Conservation (phyloP, 148 eudicot genomes). For the Polygonum aviculare region DNA sequence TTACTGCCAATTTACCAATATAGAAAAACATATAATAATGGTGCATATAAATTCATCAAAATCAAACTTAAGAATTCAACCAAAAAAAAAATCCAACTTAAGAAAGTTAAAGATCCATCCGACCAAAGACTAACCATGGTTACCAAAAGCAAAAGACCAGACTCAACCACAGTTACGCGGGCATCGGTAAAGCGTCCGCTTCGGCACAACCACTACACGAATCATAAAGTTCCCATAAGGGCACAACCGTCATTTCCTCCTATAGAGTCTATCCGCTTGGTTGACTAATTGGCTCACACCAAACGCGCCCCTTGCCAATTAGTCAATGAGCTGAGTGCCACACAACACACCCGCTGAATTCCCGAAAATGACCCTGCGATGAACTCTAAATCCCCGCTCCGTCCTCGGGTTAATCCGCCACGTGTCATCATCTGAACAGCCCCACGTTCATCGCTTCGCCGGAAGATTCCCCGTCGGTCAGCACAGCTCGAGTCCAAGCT, state of each 20-base stretch:
- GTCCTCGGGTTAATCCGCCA: not conserved
- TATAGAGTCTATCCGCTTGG: not conserved
- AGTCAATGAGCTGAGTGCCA: slow-evolving; percentile 21
- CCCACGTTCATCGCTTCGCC: slow-evolving; percentile 19
- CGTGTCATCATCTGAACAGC: not conserved
- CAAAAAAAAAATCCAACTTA: too few relatives aligned
- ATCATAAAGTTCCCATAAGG: slow-evolving; percentile 11
- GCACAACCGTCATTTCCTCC: not conserved
- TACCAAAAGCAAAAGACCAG: not conserved
- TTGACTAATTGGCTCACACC: slow-evolving; percentile 7
- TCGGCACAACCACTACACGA: slow-evolving; percentile 16
- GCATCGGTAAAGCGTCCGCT: slow-evolving; percentile 21
- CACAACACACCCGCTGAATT: slow-evolving; percentile 19
- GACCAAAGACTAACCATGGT: not conserved
- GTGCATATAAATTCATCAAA: too few relatives aligned
- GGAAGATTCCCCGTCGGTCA: slow-evolving; percentile 40
- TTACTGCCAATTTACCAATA: not conserved
- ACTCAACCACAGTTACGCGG: slow-evolving; percentile 21
- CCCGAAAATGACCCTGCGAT: not conserved
- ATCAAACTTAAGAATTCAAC: too few relatives aligned
- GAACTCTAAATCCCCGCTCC: not conserved
- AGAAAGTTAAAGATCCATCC: not conserved
- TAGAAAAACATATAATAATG: not conserved
- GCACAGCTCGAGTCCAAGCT: not conserved
- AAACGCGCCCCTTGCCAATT: slow-evolving; percentile 27